phyloP scores from a whole-genome alignment of 306 rosid genomes.

The Trifolium pratense region DNA sequence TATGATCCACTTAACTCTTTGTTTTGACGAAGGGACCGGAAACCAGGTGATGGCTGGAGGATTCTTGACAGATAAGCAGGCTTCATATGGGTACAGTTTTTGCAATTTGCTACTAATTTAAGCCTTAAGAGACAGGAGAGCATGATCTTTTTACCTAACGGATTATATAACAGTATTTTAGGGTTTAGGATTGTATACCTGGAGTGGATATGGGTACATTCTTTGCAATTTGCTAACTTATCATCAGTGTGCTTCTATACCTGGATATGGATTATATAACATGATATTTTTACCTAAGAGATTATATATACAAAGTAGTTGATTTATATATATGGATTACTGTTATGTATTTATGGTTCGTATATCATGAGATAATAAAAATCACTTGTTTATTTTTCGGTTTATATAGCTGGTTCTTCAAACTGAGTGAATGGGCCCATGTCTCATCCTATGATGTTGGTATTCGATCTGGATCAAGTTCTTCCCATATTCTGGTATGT shows the following conservation, averaged over 20 bases:
- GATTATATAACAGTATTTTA: too few species aligned
- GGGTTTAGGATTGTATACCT: too few species aligned
- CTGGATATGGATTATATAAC: constrained; percentile 33
- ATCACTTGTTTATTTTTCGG: constrained; percentile 14
- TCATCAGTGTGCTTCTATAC: constrained; percentile 28
- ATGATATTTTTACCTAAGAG: constrained; percentile 20
- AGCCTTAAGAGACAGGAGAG: constrained; percentile 8
- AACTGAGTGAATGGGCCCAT: constrained; percentile 97
- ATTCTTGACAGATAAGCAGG: constrained; percentile 90
- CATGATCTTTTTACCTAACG: background rate
- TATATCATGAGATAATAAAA: constrained; percentile 29
- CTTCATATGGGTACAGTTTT: constrained; percentile 80
- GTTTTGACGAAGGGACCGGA: constrained; percentile 98
- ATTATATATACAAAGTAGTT: constrained; percentile 23
- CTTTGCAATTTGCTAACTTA: background rate
- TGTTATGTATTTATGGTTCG: constrained; percentile 25
- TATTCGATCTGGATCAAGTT: constrained; percentile 86
- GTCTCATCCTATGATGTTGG: constrained; percentile 89
- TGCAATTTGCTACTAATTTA: constrained; percentile 33
- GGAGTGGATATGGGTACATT: too few species aligned
- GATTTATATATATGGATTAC: constrained; percentile 16
- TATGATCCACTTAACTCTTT: constrained; percentile 83
- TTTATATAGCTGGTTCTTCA: constrained; percentile 83
- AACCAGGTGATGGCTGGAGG: constrained; percentile 98
- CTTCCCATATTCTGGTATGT: constrained; percentile 85